Percentiles rank a stretch among this genome's conserved stretches.
These are phyloP conservation scores for Aureobasidium mangrovei DNA, from an alignment of 2,329 filamentous ascomycete genomes.

Conservation along the genomic window DNA sequence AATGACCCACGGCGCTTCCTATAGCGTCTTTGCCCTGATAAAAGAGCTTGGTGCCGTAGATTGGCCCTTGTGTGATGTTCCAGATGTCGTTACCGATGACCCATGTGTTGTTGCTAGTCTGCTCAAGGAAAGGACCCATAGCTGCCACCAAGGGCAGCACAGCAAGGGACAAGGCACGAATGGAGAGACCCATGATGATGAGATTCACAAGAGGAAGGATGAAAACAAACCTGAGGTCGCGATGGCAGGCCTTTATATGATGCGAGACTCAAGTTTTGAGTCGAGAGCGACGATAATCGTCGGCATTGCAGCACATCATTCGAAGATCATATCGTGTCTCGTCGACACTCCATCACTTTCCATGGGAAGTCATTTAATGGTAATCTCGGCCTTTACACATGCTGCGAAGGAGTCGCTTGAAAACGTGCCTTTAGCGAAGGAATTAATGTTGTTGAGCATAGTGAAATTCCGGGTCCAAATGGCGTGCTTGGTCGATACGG, in stretches of 20 bases:
- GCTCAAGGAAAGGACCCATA: conserved; percentile 24
- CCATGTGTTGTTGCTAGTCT: conserved; percentile 29
- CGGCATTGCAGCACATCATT: neutral
- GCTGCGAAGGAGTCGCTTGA: neutral
- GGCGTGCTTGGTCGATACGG: neutral
- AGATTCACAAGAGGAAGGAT: too few relatives aligned
- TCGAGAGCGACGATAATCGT: neutral
- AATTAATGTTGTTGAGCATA: neutral
- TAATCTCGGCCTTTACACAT: neutral
- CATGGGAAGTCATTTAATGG: neutral
- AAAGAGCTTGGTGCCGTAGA: conserved; percentile 33
- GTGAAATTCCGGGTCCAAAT: neutral
- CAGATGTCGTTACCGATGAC: conserved; percentile 33
- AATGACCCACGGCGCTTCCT: conserved; percentile 34
- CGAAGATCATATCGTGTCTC: neutral
- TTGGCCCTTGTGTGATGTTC: conserved; percentile 33
- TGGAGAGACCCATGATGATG: neutral
- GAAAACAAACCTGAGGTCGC: too few relatives aligned
- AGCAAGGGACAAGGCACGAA: neutral
- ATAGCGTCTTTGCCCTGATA: conserved; percentile 36
- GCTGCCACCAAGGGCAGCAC: neutral
- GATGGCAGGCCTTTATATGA: too few relatives aligned
- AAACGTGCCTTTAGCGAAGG: neutral
- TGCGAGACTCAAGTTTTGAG: too few relatives aligned
- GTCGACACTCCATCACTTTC: neutral